Evolutionary conservation across 225 moss, liverwort and hornwort species (phyloP), one percentile per base, ranked within the genome.

Genomic region (Takakia lepidozioides): DNA sequence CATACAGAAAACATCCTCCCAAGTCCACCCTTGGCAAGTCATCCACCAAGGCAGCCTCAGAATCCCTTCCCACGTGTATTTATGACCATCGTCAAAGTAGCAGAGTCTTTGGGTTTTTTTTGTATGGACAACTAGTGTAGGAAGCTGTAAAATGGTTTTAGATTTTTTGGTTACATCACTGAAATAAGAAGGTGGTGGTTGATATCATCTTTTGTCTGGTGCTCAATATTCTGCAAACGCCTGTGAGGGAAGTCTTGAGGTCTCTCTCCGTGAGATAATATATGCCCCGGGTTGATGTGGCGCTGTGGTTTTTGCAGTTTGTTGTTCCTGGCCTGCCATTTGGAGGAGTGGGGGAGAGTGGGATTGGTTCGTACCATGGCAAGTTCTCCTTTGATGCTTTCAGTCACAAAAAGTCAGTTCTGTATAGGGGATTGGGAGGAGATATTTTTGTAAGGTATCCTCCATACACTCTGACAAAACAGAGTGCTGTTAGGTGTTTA

Each of bases 341-440:
- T n/a, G 93, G 93, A 66, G 93, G 93, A 9, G 89, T 93, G 1
- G 93, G 93, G 1, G 78, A 89, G 34, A 93, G 93, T 47, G 93
- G 93, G 27, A 67, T 79, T 56, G 93, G 89, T 16, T 60, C 63
- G 4, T 89, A 89, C 61, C 93, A 93, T 51, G 89, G 89, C 13
- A 76, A 79, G 25, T 65, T 71, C 26, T 89, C 89, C 10, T 93
- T 93, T 2, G 70, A 93, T 5, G 63, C 59, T 8, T 93, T 93
- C 64, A 86, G 74, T 43, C 93, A 93, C 60, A 72, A 66, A 52
- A 93, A 93, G 28, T 58, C 76, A 6, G 71, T 93, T 8, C 6
- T 93, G 70, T 67, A 81, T 18, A 56, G 81, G 36, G 58, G 27
- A 45, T 53, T 66, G 10, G 38, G 39, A 27, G 64, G 54, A 6